Base-by-base conservation (phyloP, 1,284 basidiomycete species). In the Cutaneotrichosporon dermatis region DNA sequence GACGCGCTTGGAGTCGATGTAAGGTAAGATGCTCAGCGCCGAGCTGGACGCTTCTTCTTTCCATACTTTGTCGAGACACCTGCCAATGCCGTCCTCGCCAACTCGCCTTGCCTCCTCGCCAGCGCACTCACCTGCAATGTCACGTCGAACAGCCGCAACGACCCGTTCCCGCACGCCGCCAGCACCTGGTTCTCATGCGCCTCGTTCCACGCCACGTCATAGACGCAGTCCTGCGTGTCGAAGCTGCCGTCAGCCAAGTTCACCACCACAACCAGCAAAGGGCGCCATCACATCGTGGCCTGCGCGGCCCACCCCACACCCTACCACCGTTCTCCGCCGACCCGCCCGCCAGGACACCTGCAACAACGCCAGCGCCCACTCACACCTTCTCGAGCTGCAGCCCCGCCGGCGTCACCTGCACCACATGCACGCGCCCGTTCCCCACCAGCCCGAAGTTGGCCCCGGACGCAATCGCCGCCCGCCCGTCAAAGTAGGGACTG, bases 371-470 rank as follows among this genome's bases (percentile, higher is more conserved):
- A n/a, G 41, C 35, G 33, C 16, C 9, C 3, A 80, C 84, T 74
- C 77, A 89, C 88, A 82, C 80, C 78, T 88, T 89, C 64, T 90
- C 87, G 36, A 89, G 63, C 33, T 77, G 55, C 10, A 84, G 80
- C 4, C 79, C 81, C 0, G 82, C 81, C 16, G 81, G 80, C 25
- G 76, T 79, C 25, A 85, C 73, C 7, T 84, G 84, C 50, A 85
- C 81, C 34, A 93, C 76, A 73, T 92, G 88, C 48, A 95, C 75
- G 36, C 92, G 82, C 1, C 95, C 95, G 76, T 97, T 97, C 13
- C 95, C 95, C 34, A 98, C 88, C 4, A 98, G 82, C 2, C 95
- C 94, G 76, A 92, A 98, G 79, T 98, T 98, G 40, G 94, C 91
- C 0, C 92, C 84, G 1, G 90, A 91, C 5, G 92, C 92, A 15